Conservation (phyloP, 1,284 basidiomycete genomes). For the Ceratobasidium sp. region DNA sequence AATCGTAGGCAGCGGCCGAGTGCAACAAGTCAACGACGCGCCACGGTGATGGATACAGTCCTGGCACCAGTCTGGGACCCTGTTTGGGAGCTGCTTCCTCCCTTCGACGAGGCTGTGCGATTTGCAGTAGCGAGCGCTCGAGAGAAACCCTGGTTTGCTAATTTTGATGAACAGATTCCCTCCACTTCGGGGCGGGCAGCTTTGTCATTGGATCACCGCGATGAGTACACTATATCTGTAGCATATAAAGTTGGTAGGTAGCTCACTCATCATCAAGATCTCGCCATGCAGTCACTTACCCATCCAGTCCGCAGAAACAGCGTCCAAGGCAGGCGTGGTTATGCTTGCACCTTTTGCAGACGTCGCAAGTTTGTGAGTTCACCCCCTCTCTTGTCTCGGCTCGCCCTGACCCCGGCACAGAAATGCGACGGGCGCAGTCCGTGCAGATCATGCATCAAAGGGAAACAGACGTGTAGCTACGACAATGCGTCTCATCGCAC, state of each 20-base stretch:
- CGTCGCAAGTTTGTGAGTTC: slow-evolving; percentile 32
- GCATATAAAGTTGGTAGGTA: not conserved
- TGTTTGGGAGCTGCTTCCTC: not conserved
- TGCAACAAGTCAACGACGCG: not conserved
- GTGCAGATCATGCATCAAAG: slow-evolving; percentile 27
- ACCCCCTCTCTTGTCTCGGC: not conserved
- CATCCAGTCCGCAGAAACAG: slow-evolving; percentile 4
- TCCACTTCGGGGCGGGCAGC: not conserved
- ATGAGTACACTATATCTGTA: not conserved
- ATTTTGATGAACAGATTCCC: not conserved
- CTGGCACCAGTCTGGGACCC: not conserved
- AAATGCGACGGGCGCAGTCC: slow-evolving; percentile 32
- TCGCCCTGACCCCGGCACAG: not conserved
- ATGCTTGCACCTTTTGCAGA: slow-evolving; percentile 30
- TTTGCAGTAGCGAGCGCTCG: not conserved
- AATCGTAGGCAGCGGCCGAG: not conserved
- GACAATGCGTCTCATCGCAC: slow-evolving; percentile 29
- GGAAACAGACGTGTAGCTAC: slow-evolving; percentile 31
- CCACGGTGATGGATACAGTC: not conserved
- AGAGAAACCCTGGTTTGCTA: no score
- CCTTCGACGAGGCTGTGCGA: slow-evolving; percentile 5
- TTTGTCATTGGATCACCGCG: no score
- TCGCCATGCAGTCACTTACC: not conserved
- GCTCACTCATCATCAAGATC: not conserved
- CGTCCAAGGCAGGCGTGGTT: slow-evolving; percentile 28